These are phyloP conservation scores for Sphaerostilbella broomeana DNA, from an alignment of 2,329 filamentous ascomycete species.

Conservation along the genomic window DNA sequence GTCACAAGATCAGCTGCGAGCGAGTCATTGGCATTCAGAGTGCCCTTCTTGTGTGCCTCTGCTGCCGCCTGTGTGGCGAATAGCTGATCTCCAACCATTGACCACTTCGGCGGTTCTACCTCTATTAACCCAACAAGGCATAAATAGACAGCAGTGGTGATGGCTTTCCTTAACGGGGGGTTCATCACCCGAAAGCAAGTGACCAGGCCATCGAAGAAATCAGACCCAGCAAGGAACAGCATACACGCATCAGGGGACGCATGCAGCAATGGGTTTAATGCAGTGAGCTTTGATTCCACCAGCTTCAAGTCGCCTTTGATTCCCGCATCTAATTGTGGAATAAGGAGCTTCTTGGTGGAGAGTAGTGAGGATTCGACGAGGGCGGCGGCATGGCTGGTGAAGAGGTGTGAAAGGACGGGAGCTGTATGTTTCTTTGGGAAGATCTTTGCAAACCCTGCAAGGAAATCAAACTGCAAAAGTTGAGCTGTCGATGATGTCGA, in stretches of 20 bases:
- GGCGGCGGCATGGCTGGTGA: constrained; percentile 40
- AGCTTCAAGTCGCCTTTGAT: constrained; percentile 47
- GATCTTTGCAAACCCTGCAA: constrained; percentile 60
- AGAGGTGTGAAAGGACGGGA: constrained; percentile 44
- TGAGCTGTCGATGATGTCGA: too few relatives aligned
- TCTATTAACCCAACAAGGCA: constrained; percentile 66
- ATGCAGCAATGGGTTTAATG: constrained; percentile 58
- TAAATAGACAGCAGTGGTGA: constrained; percentile 69
- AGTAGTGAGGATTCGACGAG: constrained; percentile 53
- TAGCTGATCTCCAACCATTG: constrained; percentile 73
- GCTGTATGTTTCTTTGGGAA: constrained; percentile 59
- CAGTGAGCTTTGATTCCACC: constrained; percentile 48
- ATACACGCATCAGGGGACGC: constrained; percentile 50
- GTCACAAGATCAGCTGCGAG: constrained; percentile 79
- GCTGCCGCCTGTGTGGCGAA: constrained; percentile 71
- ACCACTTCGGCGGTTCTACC: constrained; percentile 59
- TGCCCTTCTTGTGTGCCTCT: constrained; percentile 53
- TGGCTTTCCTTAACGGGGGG: constrained; percentile 55
- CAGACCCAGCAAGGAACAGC: constrained; percentile 74
- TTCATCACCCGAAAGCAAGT: constrained; percentile 59
- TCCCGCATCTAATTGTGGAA: constrained; percentile 56
- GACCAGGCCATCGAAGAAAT: constrained; percentile 74
- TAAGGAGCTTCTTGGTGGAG: constrained; percentile 55
- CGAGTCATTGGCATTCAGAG: constrained; percentile 55
- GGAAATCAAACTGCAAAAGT: constrained; percentile 58